Base-by-base conservation (phyloP, 495 filamentous ascomycete genomes). In the Neurospora sp. region DNA sequence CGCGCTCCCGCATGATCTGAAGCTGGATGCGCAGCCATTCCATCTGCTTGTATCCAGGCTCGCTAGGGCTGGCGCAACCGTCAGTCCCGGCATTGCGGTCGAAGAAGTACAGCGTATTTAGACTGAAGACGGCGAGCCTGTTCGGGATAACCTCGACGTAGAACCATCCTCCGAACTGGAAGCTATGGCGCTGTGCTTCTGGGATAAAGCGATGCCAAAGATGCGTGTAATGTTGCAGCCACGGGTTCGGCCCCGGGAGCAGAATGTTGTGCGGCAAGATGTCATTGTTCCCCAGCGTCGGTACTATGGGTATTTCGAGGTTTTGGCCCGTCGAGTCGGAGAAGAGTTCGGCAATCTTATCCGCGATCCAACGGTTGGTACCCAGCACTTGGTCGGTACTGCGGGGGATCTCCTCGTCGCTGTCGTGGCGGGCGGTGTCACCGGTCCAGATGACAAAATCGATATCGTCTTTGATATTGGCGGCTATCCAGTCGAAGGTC, bases 401-500 rank as follows among this genome's bases (percentile, higher is more conserved):
- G 70, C 96, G 91, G 20, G 96, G 96, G 20, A 92, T 88, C 46
- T 88, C 80, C 79, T 94, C 94, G 78, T 99, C 96, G 82, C 91
- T 97, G 81, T 98, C 96, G 81, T 99, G 96, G 73, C 96, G 89
- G 39, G 93, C 95, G 27, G 93, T 97, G 81, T 99, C 96, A 72
- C 96, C 96, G 0, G 96, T 98, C 96, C 96, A 99, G 70, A 99
- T 85, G 46, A 98, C 91, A 79, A 99, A 99, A 82, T 99, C 96
- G 71, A 99, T 87, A 12, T 89, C 80, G 82, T 93, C 93, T 78
- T 89, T 92, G 42, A 99, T 77, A 76, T 97, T 91, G 38, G 90
- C 86, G n/a, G 89, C 86, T 71, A 99, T 92, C 96, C 96, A 99
- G 73, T 89, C 86, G 81, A 98, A 94, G 0, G 96, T 98, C 78